These are phyloP conservation scores for Elymus sibiricus DNA, from an alignment of 176 grass and related monocot species.

Conservation along the genomic window DNA sequence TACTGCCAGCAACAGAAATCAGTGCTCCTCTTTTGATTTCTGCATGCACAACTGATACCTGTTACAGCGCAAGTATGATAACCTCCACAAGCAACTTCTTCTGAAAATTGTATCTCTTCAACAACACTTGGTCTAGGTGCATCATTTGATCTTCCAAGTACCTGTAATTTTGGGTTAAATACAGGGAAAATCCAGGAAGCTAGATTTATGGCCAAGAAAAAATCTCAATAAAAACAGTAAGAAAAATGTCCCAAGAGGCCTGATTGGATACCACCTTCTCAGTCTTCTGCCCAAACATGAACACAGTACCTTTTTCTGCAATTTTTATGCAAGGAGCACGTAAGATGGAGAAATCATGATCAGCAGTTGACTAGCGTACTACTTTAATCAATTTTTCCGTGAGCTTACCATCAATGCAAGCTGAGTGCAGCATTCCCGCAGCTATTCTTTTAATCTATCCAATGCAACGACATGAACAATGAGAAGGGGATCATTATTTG, in stretches of 20 bases:
- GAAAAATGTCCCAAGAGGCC: conserved; percentile 8
- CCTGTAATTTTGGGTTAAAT: conserved; percentile 43
- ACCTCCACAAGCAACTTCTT: conserved; percentile 91
- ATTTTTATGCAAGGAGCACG: conserved; percentile 21
- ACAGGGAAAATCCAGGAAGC: conserved; percentile 21
- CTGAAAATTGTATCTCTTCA: conserved; percentile 63
- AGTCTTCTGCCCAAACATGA: conserved; percentile 82
- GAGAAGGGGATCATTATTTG: neutral
- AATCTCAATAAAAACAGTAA: neutral
- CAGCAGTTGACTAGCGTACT: neutral
- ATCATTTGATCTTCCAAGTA: conserved; percentile 72
- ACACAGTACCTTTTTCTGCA: conserved; percentile 83
- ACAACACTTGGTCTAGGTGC: conserved; percentile 58
- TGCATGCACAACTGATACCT: conserved; percentile 42
- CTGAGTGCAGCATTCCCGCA: conserved; percentile 94
- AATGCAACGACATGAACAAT: conserved; percentile 24
- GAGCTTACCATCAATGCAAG: conserved; percentile 78
- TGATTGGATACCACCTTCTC: conserved; percentile 62
- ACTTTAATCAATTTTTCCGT: conserved; percentile 15
- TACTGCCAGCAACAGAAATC: neutral
- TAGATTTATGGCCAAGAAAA: neutral
- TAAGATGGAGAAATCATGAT: conserved; percentile 20
- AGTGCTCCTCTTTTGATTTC: neutral
- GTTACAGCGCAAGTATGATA: conserved; percentile 89
- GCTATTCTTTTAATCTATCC: conserved; percentile 77